phyloP scores from a whole-genome alignment of 1,284 basidiomycete species.

The Ganoderma multipileum region DNA sequence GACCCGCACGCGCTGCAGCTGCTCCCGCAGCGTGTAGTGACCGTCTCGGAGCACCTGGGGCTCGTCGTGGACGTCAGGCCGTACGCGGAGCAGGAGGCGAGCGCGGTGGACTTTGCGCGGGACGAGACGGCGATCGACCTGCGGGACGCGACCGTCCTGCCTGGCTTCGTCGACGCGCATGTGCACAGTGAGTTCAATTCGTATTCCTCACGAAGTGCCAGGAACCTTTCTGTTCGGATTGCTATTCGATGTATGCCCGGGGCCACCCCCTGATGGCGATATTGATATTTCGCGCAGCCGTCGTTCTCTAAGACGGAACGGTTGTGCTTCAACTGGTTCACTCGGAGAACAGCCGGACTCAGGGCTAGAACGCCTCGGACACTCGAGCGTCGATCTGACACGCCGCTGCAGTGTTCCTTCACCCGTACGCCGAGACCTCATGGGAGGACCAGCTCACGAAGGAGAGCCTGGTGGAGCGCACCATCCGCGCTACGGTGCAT shows the following conservation, averaged over 20 bases:
- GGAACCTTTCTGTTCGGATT: not conserved
- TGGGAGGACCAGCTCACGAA: constrained; percentile 71
- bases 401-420: constrained; percentile 60
- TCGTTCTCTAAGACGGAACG: not conserved
- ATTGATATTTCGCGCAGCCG: not conserved
- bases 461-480: constrained; percentile 49
- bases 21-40: constrained; percentile 47
- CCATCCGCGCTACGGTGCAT: constrained; percentile 62
- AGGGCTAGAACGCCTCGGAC: constrained; percentile 37
- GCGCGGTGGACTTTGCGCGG: constrained; percentile 20
- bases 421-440: constrained; percentile 63
- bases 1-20: constrained; percentile 46
- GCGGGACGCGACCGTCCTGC: constrained; percentile 57
- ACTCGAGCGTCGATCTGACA: constrained; percentile 38
- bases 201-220: not conserved
- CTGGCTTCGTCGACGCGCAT: constrained; percentile 73
- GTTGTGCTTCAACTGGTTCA: not conserved
- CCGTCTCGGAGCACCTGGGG: constrained; percentile 39
- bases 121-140: constrained; percentile 50
- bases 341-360: not conserved
- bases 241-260: not conserved
- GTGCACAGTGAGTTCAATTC: constrained; percentile 59
- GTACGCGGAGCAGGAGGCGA: constrained; percentile 15
- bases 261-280: constrained; percentile 25
- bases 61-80: constrained; percentile 25